phyloP scores from a whole-genome alignment of 2,329 filamentous ascomycete genomes.

The Penicillium sp. region DNA sequence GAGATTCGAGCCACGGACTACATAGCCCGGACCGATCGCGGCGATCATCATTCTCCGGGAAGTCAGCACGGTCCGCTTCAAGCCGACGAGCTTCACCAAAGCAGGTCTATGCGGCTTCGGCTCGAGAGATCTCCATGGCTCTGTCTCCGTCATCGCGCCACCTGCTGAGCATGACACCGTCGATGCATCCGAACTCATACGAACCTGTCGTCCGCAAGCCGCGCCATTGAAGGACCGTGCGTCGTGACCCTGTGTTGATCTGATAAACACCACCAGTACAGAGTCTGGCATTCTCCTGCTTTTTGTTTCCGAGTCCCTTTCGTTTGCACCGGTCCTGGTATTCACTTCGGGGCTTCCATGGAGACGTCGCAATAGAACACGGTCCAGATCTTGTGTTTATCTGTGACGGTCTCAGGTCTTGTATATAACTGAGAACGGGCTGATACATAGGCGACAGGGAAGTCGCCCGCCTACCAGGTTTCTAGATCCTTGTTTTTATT shows the following conservation, averaged over 20 bases:
- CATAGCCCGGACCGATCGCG: conserved; percentile 17
- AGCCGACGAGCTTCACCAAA: conserved; percentile 13
- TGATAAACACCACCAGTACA: background rate
- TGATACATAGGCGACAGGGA: background rate
- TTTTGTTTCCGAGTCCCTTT: background rate
- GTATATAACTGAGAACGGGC: conserved; percentile 2
- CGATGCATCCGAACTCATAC: conserved; percentile 14
- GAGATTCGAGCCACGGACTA: background rate
- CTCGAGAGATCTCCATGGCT: conserved; percentile 20
- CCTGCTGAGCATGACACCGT: conserved; percentile 24
- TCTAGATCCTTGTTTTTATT: background rate
- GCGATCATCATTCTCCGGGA: conserved; percentile 21
- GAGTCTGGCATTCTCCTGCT: background rate
- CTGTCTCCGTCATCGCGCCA: conserved; percentile 22
- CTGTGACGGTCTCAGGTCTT: background rate
- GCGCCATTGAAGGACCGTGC: conserved; percentile 3
- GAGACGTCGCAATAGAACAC: background rate
- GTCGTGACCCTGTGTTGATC: background rate
- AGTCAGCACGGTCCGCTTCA: conserved; percentile 5
- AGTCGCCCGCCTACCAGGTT: background rate
- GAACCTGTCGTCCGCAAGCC: conserved; percentile 11
- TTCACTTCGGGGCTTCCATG: background rate
- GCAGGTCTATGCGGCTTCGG: conserved; percentile 10
- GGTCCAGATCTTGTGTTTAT: background rate
- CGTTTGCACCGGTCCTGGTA: background rate